Evolutionary conservation across 257 asterid species (phyloP).

Genomic region (Solanum sejunctum): DNA sequence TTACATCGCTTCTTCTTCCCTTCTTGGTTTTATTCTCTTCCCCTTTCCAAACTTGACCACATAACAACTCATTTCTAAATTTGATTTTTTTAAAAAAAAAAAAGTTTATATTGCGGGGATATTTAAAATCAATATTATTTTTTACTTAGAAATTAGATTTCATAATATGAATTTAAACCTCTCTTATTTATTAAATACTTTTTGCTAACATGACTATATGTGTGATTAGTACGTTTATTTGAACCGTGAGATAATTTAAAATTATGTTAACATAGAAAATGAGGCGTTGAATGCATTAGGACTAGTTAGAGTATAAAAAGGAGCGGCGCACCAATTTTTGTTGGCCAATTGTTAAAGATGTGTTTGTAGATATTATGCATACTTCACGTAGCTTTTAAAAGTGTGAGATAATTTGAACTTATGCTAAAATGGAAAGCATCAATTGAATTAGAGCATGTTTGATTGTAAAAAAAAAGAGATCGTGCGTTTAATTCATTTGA

Average conservation of each 20-base stretch:
- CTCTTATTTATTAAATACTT: not conserved
- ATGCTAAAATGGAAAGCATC: not conserved
- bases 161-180: rapidly evolving
- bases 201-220: rapidly evolving
- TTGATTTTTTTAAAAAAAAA: too few species aligned
- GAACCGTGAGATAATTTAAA: not conserved
- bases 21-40: not conserved
- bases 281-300: too few species aligned
- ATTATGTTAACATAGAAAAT: not conserved
- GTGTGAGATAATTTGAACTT: not conserved
- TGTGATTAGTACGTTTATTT: rapidly evolving
- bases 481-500: not conserved
- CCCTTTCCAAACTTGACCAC: not conserved
- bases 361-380: not conserved
- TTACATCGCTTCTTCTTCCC: not conserved
- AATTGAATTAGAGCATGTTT: not conserved
- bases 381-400: not conserved
- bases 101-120: too few species aligned
- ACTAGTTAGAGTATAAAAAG: not conserved
- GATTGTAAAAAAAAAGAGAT: not conserved
- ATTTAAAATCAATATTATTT: not conserved
- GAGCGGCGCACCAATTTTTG: not conserved
- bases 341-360: not conserved
- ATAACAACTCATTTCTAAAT: not conserved
- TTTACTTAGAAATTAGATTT: not conserved